Conservation (phyloP, 371 early-diverging fungal species). For the Furculomyces boomerangus region DNA sequence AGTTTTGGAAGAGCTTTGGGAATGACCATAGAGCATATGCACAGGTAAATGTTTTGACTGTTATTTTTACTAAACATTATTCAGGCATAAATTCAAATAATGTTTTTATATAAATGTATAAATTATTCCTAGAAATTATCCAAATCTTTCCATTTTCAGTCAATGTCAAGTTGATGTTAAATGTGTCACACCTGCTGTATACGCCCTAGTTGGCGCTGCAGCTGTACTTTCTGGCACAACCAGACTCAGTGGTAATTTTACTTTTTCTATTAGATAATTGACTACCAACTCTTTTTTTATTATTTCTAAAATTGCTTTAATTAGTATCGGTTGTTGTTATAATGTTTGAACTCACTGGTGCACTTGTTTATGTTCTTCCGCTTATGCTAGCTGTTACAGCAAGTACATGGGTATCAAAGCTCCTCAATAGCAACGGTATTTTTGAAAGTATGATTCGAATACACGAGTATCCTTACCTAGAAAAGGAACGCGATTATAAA, state of each 20-base stretch:
- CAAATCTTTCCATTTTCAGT: slow-evolving; percentile 37
- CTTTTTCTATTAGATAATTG: neutral
- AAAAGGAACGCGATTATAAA: slow-evolving; percentile 54
- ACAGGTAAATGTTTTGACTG: neutral
- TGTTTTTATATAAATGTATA: too few species aligned
- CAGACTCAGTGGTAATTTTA: slow-evolving; percentile 16
- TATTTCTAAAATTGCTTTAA: slow-evolving; percentile 17
- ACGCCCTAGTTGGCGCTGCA: slow-evolving; percentile 91
- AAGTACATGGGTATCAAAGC: slow-evolving; percentile 79
- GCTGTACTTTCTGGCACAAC: slow-evolving; percentile 80
- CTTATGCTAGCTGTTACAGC: slow-evolving; percentile 76
- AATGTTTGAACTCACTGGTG: slow-evolving; percentile 89
- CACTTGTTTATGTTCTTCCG: slow-evolving; percentile 65
- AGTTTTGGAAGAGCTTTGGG: slow-evolving; percentile 61
- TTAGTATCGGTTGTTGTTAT: slow-evolving; percentile 72
- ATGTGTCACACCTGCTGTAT: slow-evolving; percentile 86
- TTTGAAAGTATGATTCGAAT: slow-evolving; percentile 66
- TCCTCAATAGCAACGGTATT: slow-evolving; percentile 55
- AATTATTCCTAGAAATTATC: slow-evolving; percentile 38
- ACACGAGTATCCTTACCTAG: slow-evolving; percentile 71
- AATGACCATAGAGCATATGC: slow-evolving; percentile 33
- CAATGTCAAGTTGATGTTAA: slow-evolving; percentile 37
- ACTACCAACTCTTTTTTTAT: neutral
- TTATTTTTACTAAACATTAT: neutral
- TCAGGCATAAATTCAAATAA: neutral